phyloP scores from a whole-genome alignment of 768 basidiomycete species.

The Psilocybe sp. region DNA sequence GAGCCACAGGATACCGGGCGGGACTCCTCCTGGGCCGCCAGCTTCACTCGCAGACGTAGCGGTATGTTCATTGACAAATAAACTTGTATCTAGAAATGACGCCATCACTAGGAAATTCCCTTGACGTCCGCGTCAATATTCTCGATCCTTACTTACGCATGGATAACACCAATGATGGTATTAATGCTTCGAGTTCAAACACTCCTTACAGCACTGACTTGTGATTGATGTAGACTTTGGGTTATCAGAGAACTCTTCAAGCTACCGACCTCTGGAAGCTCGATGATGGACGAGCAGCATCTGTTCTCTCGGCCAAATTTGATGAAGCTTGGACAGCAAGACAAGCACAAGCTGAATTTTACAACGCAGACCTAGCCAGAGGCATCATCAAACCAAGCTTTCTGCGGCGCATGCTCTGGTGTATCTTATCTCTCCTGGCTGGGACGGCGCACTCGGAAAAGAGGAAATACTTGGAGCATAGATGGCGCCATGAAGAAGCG shows the following conservation, averaged over 20 bases:
- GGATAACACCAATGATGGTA: constrained; percentile 63
- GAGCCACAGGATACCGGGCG: constrained; percentile 49
- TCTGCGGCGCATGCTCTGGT: constrained; percentile 38
- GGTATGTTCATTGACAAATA: constrained; percentile 21
- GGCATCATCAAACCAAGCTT: constrained; percentile 43
- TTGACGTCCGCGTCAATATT: constrained; percentile 55
- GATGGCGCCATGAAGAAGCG: constrained; percentile 46
- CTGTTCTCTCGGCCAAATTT: constrained; percentile 47
- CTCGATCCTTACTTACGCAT: constrained; percentile 59
- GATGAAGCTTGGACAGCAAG: constrained; percentile 54
- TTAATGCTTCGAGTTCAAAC: background rate
- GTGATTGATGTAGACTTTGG: constrained; percentile 39
- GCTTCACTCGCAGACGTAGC: constrained; percentile 53
- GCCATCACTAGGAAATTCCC: constrained; percentile 45
- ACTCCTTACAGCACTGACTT: background rate
- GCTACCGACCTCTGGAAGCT: constrained; percentile 76
- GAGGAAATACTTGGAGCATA: constrained; percentile 28
- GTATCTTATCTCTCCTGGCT: constrained; percentile 24
- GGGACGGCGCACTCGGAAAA: constrained; percentile 24
- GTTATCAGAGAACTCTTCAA: constrained; percentile 72
- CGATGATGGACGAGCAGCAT: constrained; percentile 46
- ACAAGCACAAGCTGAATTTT: constrained; percentile 45
- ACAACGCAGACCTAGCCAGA: constrained; percentile 47
- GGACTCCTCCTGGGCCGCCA: constrained; percentile 57
- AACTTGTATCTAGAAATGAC: background rate